Evolutionary conservation across 352 stramenopile genomes (phyloP).

Genomic region (Globisporangium echinulatum): DNA sequence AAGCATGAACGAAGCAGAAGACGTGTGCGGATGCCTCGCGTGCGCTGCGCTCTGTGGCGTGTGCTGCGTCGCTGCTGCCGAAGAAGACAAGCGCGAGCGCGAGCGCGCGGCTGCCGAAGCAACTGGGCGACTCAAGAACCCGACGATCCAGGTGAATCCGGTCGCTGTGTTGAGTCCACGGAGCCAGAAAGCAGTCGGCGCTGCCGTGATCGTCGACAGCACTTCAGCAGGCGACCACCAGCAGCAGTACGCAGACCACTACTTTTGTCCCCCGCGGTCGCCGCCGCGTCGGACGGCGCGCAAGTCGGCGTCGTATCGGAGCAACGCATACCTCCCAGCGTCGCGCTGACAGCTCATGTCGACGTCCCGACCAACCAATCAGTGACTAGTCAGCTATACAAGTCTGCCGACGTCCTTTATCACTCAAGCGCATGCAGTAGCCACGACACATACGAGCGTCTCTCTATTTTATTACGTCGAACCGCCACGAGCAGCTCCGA

Average conservation of each 20-base stretch:
- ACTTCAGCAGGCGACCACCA: constrained; percentile 14
- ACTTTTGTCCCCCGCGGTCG: constrained; percentile 9
- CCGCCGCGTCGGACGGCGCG: constrained; percentile 21
- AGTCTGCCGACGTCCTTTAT: constrained; percentile 8
- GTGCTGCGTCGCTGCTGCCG: constrained; percentile 66
- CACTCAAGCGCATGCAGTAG: constrained; percentile 3
- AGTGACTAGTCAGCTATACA: too few species aligned
- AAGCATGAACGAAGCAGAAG: constrained; percentile 71
- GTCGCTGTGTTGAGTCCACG: constrained; percentile 44
- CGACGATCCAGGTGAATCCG: constrained; percentile 57
- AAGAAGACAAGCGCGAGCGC: constrained; percentile 78
- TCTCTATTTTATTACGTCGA: too few species aligned
- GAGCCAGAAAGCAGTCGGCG: constrained; percentile 26
- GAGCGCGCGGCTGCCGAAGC: constrained; percentile 38
- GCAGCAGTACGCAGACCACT: constrained; percentile 10
- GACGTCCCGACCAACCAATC: not conserved
- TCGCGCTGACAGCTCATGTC: constrained; percentile 6
- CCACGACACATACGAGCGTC: not conserved
- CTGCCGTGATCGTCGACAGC: constrained; percentile 7
- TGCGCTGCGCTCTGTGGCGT: constrained; percentile 68
- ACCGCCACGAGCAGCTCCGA: not conserved
- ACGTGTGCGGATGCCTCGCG: constrained; percentile 69
- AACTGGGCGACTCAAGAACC: constrained; percentile 38
- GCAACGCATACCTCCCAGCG: constrained; percentile 11
- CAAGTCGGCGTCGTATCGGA: constrained; percentile 13